Conservation (phyloP, 805 yeast species). For the Wickerhamomyces sydowiorum region DNA sequence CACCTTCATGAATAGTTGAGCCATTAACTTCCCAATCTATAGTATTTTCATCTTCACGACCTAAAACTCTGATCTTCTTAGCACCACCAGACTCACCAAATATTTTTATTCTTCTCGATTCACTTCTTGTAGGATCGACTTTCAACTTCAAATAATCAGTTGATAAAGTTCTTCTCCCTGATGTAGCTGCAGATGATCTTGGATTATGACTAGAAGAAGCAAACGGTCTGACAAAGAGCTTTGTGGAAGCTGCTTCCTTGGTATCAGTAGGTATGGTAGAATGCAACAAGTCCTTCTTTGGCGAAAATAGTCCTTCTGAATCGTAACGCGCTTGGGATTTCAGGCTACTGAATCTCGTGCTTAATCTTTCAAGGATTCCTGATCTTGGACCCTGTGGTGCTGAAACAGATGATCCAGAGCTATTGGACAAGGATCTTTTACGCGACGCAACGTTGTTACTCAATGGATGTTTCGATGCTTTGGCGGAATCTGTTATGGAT, state of each 20-base stretch:
- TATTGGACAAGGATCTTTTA: constrained; percentile 20
- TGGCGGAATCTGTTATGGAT: constrained; percentile 29
- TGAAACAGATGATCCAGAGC: constrained; percentile 16
- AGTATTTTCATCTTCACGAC: constrained; percentile 10
- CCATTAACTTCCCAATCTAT: constrained; percentile 15
- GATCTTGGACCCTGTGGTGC: constrained; percentile 11
- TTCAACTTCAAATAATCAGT: constrained; percentile 26
- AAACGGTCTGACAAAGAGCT: constrained; percentile 3
- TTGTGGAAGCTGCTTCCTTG: constrained; percentile 3
- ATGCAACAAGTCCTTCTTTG: constrained; percentile 21
- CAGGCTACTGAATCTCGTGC: constrained; percentile 25
- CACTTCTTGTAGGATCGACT: constrained; percentile 36
- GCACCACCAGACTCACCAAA: constrained; percentile 24
- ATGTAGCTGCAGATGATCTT: constrained; percentile 14
- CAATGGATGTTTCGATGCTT: constrained; percentile 9
- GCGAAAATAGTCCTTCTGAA: constrained; percentile 32
- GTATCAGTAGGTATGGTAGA: constrained; percentile 12
- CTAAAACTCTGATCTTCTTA: constrained; percentile 21
- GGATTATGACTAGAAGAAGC: constrained; percentile 2
- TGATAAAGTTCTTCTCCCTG: constrained; percentile 19
- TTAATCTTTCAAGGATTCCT: constrained; percentile 29
- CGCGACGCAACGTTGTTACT: constrained; percentile 7
- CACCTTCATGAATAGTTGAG: neutral
- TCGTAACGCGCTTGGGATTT: constrained; percentile 21
- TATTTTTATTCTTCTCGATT: constrained; percentile 35